These are phyloP conservation scores for Helichrysum umbraculigerum DNA, from an alignment of 129 eudicot species.

Conservation along the genomic window DNA sequence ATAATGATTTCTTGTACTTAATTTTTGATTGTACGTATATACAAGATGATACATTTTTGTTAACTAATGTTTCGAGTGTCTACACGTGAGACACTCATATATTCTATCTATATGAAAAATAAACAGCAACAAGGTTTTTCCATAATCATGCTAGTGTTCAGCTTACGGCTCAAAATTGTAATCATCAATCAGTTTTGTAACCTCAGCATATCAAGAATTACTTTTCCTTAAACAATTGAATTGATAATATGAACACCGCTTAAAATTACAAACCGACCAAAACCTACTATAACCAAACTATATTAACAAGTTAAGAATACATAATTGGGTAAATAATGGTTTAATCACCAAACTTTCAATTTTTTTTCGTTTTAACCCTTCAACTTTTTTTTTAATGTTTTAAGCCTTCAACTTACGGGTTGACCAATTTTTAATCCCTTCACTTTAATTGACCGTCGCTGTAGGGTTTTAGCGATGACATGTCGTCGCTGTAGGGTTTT, in stretches of 20 bases:
- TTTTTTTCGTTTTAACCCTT: no score
- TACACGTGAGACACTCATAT: neutral
- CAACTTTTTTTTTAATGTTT: no score
- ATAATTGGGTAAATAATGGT: no score
- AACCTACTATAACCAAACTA: no score
- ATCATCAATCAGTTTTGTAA: neutral
- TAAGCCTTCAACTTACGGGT: no score
- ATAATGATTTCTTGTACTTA: neutral
- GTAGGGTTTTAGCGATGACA: no score
- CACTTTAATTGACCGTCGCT: no score
- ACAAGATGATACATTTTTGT: slow-evolving; percentile 1
- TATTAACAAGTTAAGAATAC: neutral
- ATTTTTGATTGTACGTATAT: neutral
- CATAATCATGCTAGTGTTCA: neutral
- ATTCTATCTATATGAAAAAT: neutral
- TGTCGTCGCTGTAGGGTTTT: no score
- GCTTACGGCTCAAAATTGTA: neutral
- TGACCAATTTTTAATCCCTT: no score
- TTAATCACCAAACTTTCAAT: no score
- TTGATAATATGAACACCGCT: neutral
- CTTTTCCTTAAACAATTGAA: neutral
- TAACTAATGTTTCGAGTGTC: neutral
- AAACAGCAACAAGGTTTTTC: neutral
- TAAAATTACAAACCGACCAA: neutral
- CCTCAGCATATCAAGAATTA: neutral